Conservation (phyloP, 1,284 basidiomycete genomes). For the Trametes sp. region DNA sequence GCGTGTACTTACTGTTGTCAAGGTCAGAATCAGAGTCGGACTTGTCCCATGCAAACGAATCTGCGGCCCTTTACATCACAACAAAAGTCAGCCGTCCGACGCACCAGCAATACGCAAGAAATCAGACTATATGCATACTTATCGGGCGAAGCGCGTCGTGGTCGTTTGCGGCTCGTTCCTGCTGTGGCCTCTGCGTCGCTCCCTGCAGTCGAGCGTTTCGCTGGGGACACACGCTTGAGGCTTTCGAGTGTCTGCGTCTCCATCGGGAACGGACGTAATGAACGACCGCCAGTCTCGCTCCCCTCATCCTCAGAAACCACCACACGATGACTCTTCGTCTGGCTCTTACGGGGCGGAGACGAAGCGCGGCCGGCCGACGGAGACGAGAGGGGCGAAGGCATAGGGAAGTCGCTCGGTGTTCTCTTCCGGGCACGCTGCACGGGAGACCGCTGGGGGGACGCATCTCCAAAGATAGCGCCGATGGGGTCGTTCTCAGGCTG, state of each 20-base stretch:
- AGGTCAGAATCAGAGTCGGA: constrained; percentile 31
- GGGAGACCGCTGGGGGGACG: not conserved
- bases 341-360: constrained; percentile 8
- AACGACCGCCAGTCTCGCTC: constrained; percentile 16
- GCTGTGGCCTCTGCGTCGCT: constrained; percentile 40
- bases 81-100: not conserved
- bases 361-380: constrained; percentile 14
- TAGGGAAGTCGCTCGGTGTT: constrained; percentile 14
- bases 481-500: constrained; percentile 8
- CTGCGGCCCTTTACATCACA: constrained; percentile 23
- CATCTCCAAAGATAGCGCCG: not conserved
- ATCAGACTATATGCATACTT: not conserved
- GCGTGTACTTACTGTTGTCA: constrained; percentile 37
- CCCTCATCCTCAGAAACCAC: constrained; percentile 27
- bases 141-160: constrained; percentile 3
- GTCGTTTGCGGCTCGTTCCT: constrained; percentile 42
- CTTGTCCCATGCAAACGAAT: constrained; percentile 31
- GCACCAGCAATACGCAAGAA: not conserved
- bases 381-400: constrained; percentile 29
- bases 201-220: constrained; percentile 48
- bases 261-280: constrained; percentile 59
- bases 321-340: constrained; percentile 17
- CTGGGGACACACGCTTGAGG: constrained; percentile 39
- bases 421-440: not conserved
- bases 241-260: constrained; percentile 51